Evolutionary conservation across 805 yeast genomes (phyloP), one percentile per base, ranked within the genome.

Genomic region (Jamesozyma rosinii): DNA sequence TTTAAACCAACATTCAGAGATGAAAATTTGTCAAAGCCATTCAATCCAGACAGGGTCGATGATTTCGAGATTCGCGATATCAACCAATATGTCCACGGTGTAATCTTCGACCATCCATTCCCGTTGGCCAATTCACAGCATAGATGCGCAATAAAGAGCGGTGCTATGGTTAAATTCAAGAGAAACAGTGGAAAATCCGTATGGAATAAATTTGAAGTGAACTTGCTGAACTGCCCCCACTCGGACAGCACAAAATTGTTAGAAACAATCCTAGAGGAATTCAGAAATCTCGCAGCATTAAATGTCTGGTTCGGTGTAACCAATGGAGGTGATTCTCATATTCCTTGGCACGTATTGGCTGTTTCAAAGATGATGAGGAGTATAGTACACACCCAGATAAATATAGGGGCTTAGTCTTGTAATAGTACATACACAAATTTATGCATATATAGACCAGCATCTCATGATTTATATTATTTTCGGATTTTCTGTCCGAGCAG

Each of bases 261-360:
- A 68, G 74, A 70, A 46, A 69, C 71, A 13, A 55, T 83, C 2
- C 62, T 84, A 48, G 60, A 64, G 20, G 90, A 84, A 46, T 81
- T 75, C 64, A 72, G 81, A 53, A 76, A 77, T 44, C 55, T 83
- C 38, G 72, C 78, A 1, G 61, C 64, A 1, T 44, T 61, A 47
- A 51, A 61, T 48, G 41, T 64, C 42, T 52, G 72, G 72, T 66
- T 63, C 47, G 67, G 69, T 5, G 62, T 64, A 4, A 53, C 63
- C 3, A 59, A 56, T 21, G 58, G 61, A 5, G 53, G 51, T 3
- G 57, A 59, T 13, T 64, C 74, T 0, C 61, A 79, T 32, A 67
- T 78, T 2, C 94, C 94, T 21, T 81, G 88, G 81, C 90, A 84
- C 58, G 71, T 83, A 20, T 61, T 74, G 13, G 79, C 87, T 0